Percentiles rank a stretch among this genome's conserved stretches.
These are phyloP conservation scores for Neofusicoccum umdonicola DNA, from an alignment of 2,329 filamentous ascomycete genomes.

Conservation along the genomic window DNA sequence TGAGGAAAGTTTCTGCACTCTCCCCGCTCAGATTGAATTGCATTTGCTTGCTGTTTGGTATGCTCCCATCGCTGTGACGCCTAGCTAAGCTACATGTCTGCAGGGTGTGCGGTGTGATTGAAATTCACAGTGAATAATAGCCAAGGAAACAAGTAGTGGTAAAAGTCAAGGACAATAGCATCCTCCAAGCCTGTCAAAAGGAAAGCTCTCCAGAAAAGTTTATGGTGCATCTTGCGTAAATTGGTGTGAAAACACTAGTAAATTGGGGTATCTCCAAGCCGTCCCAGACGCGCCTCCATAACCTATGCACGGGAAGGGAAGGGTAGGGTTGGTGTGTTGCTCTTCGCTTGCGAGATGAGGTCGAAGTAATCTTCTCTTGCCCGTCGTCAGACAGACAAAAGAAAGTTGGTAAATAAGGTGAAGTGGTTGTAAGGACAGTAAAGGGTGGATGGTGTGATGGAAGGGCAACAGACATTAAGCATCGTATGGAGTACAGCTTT, in stretches of 20 bases:
- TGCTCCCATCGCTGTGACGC: neutral
- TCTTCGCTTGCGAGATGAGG: conserved; percentile 9
- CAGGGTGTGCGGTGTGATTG: neutral
- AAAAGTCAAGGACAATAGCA: neutral
- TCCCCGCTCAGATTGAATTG: neutral
- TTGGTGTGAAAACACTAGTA: conserved; percentile 12
- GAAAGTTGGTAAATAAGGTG: neutral
- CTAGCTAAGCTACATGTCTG: neutral
- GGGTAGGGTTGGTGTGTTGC: conserved; percentile 3
- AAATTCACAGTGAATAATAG: neutral
- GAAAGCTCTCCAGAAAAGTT: neutral
- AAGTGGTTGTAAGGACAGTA: conserved; percentile 3
- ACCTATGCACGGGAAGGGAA: conserved; percentile 3
- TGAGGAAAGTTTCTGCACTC: neutral
- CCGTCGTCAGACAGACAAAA: neutral
- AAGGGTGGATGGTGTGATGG: neutral
- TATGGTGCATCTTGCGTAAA: conserved; percentile 12
- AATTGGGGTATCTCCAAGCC: conserved; percentile 17
- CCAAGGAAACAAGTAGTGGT: conserved; percentile 3
- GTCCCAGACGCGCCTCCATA: conserved; percentile 15
- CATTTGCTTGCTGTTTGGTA: neutral
- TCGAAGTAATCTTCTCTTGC: neutral
- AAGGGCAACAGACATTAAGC: conserved; percentile 16
- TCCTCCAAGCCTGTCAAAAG: conserved; percentile 3
- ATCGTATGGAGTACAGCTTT: conserved; percentile 15